Base-by-base conservation (phyloP, 371 early-diverging fungal species). In the Massospora cicadina region DNA sequence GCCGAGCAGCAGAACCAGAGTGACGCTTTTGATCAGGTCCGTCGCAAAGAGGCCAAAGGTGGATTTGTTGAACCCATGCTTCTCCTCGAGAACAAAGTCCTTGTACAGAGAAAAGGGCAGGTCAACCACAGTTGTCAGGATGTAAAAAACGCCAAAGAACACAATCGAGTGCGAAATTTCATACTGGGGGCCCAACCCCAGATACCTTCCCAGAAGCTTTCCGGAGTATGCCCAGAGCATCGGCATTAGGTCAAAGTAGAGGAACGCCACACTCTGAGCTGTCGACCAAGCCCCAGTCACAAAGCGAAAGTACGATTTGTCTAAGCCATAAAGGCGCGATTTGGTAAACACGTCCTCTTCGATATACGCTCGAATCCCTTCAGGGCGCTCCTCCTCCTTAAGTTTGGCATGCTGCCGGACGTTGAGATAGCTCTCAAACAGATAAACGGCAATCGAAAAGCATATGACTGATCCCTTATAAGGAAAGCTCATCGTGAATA, bases 21-120 rank as follows among this genome's bases (percentile, higher is more conserved):
- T 60, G 24, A 84, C 76, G 0, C 75, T 76, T 73, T 94, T 98
- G 60, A 90, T 43, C 66, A 84, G 55, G 76, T 99, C 99, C 0
- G 77, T 75, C 60, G 94, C 71, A 72, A 86, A 99, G 60, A 95
- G 71, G 0, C 74, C 71, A 12, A 89, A 31, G 0, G 98, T 95
- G 69, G 86, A 88, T 70, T 98, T 98, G 78, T 99, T 99, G 77
- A 98, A 98, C 2, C 98, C 98, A 72, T 95, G 93, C 21, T 81
- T 76, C 69, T 87, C 81, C 73, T 99, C 99, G 60, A 98, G 80
- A 31, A 93, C 92, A 82, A 99, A 99, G 0, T 90, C 94, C 59
- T 78, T 81, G 70, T 93, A 95, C 25, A 96, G 69, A 57, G 80
- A 79, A 65, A 92, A 83, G 1, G 98, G 98, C 54, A 92, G 70